phyloP scores from a whole-genome alignment of 768 basidiomycete species.

The Coprinopsis sp. region DNA sequence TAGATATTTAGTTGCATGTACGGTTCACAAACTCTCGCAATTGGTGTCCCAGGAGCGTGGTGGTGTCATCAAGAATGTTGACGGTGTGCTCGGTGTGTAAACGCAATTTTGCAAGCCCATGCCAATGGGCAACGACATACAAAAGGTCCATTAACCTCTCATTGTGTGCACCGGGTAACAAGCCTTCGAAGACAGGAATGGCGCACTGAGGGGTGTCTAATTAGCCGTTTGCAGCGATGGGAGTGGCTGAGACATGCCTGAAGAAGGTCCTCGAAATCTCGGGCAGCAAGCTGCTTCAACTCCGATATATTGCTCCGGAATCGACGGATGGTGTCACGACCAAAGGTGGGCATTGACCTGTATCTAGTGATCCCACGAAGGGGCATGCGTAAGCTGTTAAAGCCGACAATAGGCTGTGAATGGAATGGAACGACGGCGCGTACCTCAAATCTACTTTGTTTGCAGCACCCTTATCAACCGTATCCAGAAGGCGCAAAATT shows the following conservation, averaged over 20 bases:
- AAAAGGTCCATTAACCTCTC: conserved; percentile 20
- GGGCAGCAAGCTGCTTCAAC: conserved; percentile 27
- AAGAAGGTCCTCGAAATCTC: conserved; percentile 34
- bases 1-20: conserved; percentile 23
- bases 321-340: too few relatives aligned
- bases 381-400: conserved; percentile 30
- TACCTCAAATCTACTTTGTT: not conserved
- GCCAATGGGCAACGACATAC: conserved; percentile 26
- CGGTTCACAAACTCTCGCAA: conserved; percentile 27
- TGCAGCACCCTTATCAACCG: too few relatives aligned
- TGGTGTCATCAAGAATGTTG: conserved; percentile 20
- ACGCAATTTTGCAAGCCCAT: too few relatives aligned
- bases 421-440: not conserved
- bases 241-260: conserved; percentile 21
- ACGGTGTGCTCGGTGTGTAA: too few relatives aligned
- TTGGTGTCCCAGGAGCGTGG: conserved; percentile 21
- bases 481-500: not conserved
- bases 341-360: too few relatives aligned
- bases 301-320: conserved; percentile 25
- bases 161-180: conserved; percentile 23
- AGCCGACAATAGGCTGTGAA: conserved; percentile 2
- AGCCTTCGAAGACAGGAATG: conserved; percentile 33
- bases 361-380: conserved; percentile 22
- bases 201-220: conserved; percentile 21
- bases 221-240: not conserved